Base-by-base conservation (phyloP, 2,329 filamentous ascomycete genomes). In the Ilyonectria robusta region DNA sequence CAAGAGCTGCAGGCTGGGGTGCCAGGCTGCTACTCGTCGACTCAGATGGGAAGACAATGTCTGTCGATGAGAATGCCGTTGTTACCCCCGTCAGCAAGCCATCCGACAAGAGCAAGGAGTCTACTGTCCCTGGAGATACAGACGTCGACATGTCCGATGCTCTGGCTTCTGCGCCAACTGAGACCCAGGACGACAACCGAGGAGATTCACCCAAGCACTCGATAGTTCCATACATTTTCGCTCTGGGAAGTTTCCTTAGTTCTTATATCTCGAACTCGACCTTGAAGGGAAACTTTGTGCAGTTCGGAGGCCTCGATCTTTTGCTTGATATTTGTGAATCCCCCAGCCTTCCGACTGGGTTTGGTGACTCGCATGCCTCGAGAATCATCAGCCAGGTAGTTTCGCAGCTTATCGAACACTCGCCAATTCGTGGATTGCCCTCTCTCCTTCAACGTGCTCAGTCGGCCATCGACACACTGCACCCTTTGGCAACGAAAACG, bases 251-350 rank as follows among this genome's bases (percentile, higher is more conserved):
- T 56, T 99, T 99, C 78, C 82, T 99, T 51, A 80, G 81, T 10
- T 76, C 92, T 1, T 95, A 96, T 78, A 89, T 96, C 66, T 88
- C 89, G 69, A 97, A 97, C 75, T 85, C 88, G 63, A 86, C 86
- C 37, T 87, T 97, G 73, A 95, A 93, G 79, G 83, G 86, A 19
- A 87, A 88, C 26, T 95, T 98, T 76, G 90, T 96, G 69, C 89
- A 93, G 61, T 87, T 88, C 56, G 94, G 94, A 64, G 96, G 94
- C 7, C 90, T 95, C 26, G 94, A 98, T 78, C 86, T 92, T 57
- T 85, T 98, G 21, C 85, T 99, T 60, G 94, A 98, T 76, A 89
- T 98, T 62, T 92, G 92, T 46, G 93, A 93, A 60, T 89, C 95
- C 33, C 92, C 94, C 6, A 95, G 94, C 78, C 86, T 98, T 53